phyloP scores from a whole-genome alignment of 768 basidiomycete genomes.

The Lactarius hengduanensis region DNA sequence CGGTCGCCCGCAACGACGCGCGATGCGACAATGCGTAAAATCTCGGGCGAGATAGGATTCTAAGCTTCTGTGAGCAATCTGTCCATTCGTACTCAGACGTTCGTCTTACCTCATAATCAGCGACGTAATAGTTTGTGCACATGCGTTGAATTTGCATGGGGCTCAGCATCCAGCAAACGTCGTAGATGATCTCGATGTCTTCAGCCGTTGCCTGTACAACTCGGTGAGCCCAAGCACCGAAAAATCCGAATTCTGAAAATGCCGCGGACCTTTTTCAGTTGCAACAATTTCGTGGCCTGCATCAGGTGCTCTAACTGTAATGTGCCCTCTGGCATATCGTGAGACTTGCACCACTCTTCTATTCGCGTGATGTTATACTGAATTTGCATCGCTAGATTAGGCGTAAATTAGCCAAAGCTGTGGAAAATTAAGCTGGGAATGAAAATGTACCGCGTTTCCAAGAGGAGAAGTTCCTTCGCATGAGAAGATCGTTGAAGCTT shows the following conservation, averaged over 20 bases:
- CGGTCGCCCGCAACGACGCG: conserved; percentile 95
- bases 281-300: conserved; percentile 98
- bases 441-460: conserved; percentile 92
- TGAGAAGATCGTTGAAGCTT: conserved; percentile 96
- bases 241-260: background rate
- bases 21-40: conserved; percentile 93
- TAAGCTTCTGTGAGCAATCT: conserved; percentile 35
- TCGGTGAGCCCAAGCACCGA: background rate
- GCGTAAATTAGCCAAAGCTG: conserved; percentile 1
- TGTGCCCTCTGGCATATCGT: conserved; percentile 98
- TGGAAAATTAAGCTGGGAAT: background rate
- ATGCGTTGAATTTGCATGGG: conserved; percentile 99
- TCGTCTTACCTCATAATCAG: conserved; percentile 87
- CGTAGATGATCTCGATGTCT: conserved; percentile 98
- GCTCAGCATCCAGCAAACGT: conserved; percentile 99
- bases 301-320: conserved; percentile 97
- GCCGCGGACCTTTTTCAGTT: conserved; percentile 85
- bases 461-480: conserved; percentile 98
- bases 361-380: conserved; percentile 98
- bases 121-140: conserved; percentile 98
- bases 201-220: conserved; percentile 73
- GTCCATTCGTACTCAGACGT: background rate
- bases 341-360: conserved; percentile 99
- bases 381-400: conserved; percentile 90
- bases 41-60: conserved; percentile 97